Evolutionary conservation across 257 asterid species (phyloP), one percentile per base, ranked within the genome.

Genomic region (Voacanga thouarsii): DNA sequence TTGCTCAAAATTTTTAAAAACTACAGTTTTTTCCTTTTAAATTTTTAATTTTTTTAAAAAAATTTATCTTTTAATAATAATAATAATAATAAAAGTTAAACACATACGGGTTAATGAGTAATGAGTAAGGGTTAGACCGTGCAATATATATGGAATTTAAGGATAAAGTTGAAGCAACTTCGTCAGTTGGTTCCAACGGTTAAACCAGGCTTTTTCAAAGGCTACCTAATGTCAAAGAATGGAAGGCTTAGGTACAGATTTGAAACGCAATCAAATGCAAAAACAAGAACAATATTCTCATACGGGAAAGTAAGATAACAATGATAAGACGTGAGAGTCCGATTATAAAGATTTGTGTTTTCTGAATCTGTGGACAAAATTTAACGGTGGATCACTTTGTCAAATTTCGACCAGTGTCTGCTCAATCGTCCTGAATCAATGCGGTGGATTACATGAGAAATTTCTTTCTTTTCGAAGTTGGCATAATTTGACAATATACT

Each of bases 251-350:
- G 23, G 63, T 47, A 30, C 50, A 44, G n/a, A 33, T 47, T 45
- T 19, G 41, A n/a, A 71, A 47, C 39, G 43, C 49, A 78, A 61
- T 56, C 67, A 66, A 67, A 53, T 18, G 59, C 59, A 67, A 51
- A 39, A 33, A n/a, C 61, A 66, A 41, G 70, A n/a, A 56, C 28
- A 56, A 24, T 23, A 0, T 6, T 41, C 7, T 4, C 56, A 37
- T 39, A 23, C 26, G 68, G 45, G 18, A 30, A 28, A 55, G 37
- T 37, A 43, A 1, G 14, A 18, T 43, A 67, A 39, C 50, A 37
- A 51, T 73, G 82, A 79, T 50, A 64, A 64, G 78, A 79, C 78
- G 43, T 7, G 61, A 79, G 69, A 63, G 82, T 72, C 73, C 43
- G 33, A 65, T 33, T 33, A 1, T 12, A 14, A 33, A 33, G 23